Base-by-base conservation (phyloP, 2,329 filamentous ascomycete genomes). In the Talaromyces sp. region DNA sequence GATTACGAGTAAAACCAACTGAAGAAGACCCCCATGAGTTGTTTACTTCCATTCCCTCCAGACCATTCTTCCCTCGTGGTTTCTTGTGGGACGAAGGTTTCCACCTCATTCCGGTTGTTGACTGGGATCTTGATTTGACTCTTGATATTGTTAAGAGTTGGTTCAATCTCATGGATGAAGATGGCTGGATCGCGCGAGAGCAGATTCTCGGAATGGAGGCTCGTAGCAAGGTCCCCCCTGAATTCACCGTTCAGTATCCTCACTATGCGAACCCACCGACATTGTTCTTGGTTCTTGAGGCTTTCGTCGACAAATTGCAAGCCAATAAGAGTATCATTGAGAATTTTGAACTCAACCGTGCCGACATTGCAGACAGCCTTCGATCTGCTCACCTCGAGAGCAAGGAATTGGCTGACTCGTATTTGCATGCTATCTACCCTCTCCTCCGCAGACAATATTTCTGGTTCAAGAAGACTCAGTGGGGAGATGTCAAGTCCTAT, bases 81-180 rank as follows among this genome's bases (percentile, higher is more conserved):
- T 99, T 99, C 76, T 83, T 98, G 3, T 99, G 95, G 95, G 95
- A 99, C 72, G 95, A 99, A 77, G 95, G 95, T 0, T 99, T 98
- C 79, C 95, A 99, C 73, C 82, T 99, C 41, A 82, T 97, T 57
- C 93, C 93, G 1, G 89, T 99, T 62, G 85, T 92, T 22, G 94
- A 99, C 69, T 99, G 93, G 91, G 95, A 99, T 75, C 87, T 93
- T 61, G 93, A 97, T 73, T 84, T 98, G 60, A 88, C 91, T 0
- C 82, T 88, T 59, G 92, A 97, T 68, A 92, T 99, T 69, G 86
- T 98, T 67, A 91, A 90, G 79, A 97, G 92, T 78, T 99, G 95
- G 95, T 96, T 96, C 81, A 92, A 89, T 68, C 86, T 96, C 19
- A 97, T 98, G 86, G 95, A 99, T 70, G 90, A 95, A 16, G 93